Conservation (phyloP, 768 basidiomycete species). For the Scleroderma citrinum region DNA sequence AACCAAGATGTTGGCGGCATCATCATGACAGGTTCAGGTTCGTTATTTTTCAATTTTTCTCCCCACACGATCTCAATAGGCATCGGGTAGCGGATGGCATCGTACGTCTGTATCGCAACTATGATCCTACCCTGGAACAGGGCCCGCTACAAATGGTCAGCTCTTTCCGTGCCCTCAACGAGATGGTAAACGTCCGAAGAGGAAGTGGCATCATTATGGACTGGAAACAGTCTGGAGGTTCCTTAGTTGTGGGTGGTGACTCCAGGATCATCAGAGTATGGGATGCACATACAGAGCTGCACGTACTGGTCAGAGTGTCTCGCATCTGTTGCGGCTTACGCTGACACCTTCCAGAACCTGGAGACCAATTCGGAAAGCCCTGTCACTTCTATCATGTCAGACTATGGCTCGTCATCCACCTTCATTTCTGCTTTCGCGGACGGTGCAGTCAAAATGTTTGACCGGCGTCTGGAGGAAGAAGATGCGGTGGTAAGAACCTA, state of each 20-base stretch:
- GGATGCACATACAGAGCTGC: slow-evolving; percentile 90
- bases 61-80: background rate
- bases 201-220: slow-evolving; percentile 84
- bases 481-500: slow-evolving; percentile 79
- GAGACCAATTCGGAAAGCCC: slow-evolving; percentile 88
- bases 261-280: slow-evolving; percentile 84
- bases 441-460: slow-evolving; percentile 84
- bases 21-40: slow-evolving; percentile 81
- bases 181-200: slow-evolving; percentile 66
- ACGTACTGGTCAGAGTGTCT: slow-evolving; percentile 50
- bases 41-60: slow-evolving; percentile 17
- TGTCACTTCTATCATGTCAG: slow-evolving; percentile 78
- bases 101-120: slow-evolving; percentile 88
- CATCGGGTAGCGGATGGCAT: slow-evolving; percentile 72
- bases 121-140: slow-evolving; percentile 67
- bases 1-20: slow-evolving; percentile 95
- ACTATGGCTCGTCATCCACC: slow-evolving; percentile 66
- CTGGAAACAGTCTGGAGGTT: slow-evolving; percentile 88
- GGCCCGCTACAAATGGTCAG: slow-evolving; percentile 87
- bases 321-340: background rate
- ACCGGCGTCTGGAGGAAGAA: slow-evolving; percentile 80
- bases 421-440: slow-evolving; percentile 93
- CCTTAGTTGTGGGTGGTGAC: slow-evolving; percentile 87
- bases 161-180: slow-evolving; percentile 84
- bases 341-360: slow-evolving; percentile 54